Conservation (phyloP, 2,329 filamentous ascomycete genomes). For the Penicillium sclerotiorum region DNA sequence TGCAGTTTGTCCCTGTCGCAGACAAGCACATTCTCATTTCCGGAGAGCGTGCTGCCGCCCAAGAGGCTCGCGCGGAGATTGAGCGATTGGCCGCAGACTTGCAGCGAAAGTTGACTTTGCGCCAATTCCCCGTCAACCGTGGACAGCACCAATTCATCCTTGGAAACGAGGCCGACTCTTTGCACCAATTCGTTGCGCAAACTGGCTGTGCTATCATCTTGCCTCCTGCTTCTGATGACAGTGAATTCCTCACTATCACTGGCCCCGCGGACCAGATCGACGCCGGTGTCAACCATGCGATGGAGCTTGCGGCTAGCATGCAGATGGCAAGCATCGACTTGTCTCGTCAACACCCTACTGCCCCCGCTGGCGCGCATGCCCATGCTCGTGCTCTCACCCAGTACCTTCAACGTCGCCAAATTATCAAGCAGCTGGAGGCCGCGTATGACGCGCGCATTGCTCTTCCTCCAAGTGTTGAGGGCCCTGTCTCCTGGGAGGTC, state of each 20-base stretch:
- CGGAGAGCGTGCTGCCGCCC: conserved; percentile 81
- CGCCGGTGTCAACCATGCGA: conserved; percentile 76
- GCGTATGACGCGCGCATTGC: conserved; percentile 85
- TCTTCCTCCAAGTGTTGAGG: conserved; percentile 67
- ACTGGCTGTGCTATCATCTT: conserved; percentile 89
- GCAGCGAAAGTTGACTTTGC: conserved; percentile 71
- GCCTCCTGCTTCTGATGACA: conserved; percentile 73
- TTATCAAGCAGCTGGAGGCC: conserved; percentile 80
- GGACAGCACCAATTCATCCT: conserved; percentile 95
- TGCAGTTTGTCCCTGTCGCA: conserved; percentile 70
- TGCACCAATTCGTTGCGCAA: conserved; percentile 84
- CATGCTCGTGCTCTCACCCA: conserved; percentile 86
- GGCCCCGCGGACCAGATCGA: conserved; percentile 75
- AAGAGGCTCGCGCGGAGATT: conserved; percentile 76
- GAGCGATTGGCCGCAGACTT: conserved; percentile 78
- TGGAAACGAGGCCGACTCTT: conserved; percentile 75
- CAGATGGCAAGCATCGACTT: conserved; percentile 82
- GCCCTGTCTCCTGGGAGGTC: conserved; percentile 79
- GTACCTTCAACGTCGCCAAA: conserved; percentile 79
- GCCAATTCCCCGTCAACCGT: conserved; percentile 79
- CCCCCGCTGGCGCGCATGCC: conserved; percentile 69
- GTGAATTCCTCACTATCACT: conserved; percentile 81
- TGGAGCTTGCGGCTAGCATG: conserved; percentile 86
- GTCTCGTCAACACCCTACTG: conserved; percentile 74
- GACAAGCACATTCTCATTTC: conserved; percentile 81